Base-by-base conservation (phyloP, 495 filamentous ascomycete genomes). In the Penicillium subrubescens region DNA sequence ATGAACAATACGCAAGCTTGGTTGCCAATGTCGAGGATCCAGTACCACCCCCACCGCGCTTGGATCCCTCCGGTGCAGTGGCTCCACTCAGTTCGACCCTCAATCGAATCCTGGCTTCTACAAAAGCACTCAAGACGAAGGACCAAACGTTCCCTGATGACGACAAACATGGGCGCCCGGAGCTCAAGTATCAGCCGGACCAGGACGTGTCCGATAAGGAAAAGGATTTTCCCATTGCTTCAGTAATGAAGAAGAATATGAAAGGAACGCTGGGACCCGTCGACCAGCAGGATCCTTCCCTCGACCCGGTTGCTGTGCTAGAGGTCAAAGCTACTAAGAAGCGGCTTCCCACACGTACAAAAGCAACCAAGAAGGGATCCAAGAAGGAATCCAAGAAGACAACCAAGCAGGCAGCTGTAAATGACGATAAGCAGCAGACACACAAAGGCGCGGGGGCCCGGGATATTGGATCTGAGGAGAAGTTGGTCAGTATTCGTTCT, bases 21-120 rank as follows among this genome's bases (percentile, higher is more conserved):
- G 57, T 70, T 2, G 23, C 27, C 35, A 53, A 74, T 39, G 65
- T 67, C 57, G 65, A 69, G 21, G 67, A 74, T 37, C 68, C 72
- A 31, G 39, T 76, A 46, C 72, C 74, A 4, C 37, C 61, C 11
- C 11, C n/a, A 15, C 31, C 33, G 17, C n/a, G 53, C 11, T 39
- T 34, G n/a, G 11, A 39, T 37, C 3, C 6, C 21, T 1, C 8
- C 2, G 8, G 58, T 62, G 6, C 68, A 65, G 5, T n/a, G 46
- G 1, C 25, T 60, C n/a, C 64, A 8, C 15, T 23, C 68, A 17
- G 19, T 2, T 4, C 11, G 5, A 5, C n/a, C n/a, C 19, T 7
- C 5, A 21, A 35, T 14, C 31, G n/a, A 23, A 14, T 21, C 19
- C 19, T 4, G 17, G 31, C 23, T 21, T n/a, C 31, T 37, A 14